Conservation (phyloP, 805 yeast genomes). For the Kuraishia floccosa region DNA sequence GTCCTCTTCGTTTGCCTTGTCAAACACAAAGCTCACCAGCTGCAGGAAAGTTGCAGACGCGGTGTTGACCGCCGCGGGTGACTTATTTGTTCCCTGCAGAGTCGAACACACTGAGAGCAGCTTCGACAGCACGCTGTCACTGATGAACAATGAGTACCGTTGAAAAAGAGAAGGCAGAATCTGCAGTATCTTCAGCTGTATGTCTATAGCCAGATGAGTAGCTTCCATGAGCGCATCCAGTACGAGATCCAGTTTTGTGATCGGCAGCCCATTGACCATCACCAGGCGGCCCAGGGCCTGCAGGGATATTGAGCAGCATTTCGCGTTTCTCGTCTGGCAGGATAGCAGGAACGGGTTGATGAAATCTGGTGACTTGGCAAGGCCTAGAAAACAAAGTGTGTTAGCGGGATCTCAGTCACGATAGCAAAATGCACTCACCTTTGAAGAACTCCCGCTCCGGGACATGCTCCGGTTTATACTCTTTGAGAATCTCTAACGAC, state of each 20-base stretch:
- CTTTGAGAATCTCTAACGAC: slow-evolving; percentile 33
- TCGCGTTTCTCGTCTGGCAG: slow-evolving; percentile 65
- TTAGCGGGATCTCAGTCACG: no score
- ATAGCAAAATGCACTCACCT: slow-evolving; percentile 9
- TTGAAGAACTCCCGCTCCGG: slow-evolving; percentile 15
- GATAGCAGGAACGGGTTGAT: slow-evolving; percentile 62
- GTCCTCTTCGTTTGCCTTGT: slow-evolving; percentile 38
- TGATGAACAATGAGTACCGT: slow-evolving; percentile 43
- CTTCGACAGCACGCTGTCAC: slow-evolving; percentile 43
- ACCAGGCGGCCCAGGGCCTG: slow-evolving; percentile 61
- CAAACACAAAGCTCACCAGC: slow-evolving; percentile 67
- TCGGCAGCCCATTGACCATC: slow-evolving; percentile 40
- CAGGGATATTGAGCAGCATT: slow-evolving; percentile 59
- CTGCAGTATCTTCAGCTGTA: slow-evolving; percentile 80
- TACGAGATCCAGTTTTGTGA: slow-evolving; percentile 37
- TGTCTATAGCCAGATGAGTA: slow-evolving; percentile 64
- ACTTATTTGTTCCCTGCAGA: slow-evolving; percentile 56
- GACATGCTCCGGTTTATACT: slow-evolving; percentile 15
- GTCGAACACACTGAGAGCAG: slow-evolving; percentile 60
- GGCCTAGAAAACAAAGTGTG: no score
- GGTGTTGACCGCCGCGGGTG: slow-evolving; percentile 73
- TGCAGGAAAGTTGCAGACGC: slow-evolving; percentile 93
- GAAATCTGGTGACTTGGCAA: slow-evolving; percentile 39
- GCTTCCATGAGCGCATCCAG: slow-evolving; percentile 65
- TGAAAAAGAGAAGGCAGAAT: slow-evolving; percentile 67